phyloP scores from a whole-genome alignment of 2,329 filamentous ascomycete genomes.

The Aureobasidium melanogenum region DNA sequence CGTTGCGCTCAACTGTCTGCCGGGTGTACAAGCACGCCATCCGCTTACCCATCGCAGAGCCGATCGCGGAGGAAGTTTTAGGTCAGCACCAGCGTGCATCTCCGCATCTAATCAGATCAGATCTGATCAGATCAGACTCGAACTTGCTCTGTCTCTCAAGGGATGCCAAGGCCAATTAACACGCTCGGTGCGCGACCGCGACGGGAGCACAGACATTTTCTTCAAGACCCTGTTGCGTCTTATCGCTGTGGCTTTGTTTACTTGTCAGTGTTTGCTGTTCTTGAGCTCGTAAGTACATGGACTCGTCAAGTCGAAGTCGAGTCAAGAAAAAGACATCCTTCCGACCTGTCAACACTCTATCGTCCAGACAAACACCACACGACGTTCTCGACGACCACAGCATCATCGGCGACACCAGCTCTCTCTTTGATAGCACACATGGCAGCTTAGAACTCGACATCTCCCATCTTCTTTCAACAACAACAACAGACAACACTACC shows the following conservation, averaged over 20 bases:
- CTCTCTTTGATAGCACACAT: slow-evolving; percentile 10
- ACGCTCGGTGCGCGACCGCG: neutral
- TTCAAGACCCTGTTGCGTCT: neutral
- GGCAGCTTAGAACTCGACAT: slow-evolving; percentile 11
- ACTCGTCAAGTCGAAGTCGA: neutral
- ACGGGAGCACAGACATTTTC: neutral
- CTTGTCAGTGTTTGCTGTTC: slow-evolving; percentile 3
- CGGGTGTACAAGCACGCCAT: neutral
- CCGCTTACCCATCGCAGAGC: neutral
- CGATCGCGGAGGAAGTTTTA: neutral
- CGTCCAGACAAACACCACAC: neutral
- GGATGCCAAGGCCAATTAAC: too few relatives aligned
- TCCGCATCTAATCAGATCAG: slow-evolving; percentile 1
- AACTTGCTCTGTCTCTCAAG: too few relatives aligned
- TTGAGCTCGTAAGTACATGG: neutral
- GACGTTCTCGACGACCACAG: neutral
- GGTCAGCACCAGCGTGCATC: neutral
- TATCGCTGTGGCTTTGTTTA: slow-evolving; percentile 1
- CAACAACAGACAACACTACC: slow-evolving; percentile 16
- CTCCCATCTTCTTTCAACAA: neutral
- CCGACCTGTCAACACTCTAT: neutral
- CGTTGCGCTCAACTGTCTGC: neutral
- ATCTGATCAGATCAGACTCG: too few relatives aligned
- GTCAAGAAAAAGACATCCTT: slow-evolving; percentile 1
- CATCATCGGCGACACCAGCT: slow-evolving; percentile 12